Percentiles rank a stretch among this genome's conserved stretches.
Conservation (phyloP, 1,284 basidiomycete genomes). For the Leccinum laetum region DNA sequence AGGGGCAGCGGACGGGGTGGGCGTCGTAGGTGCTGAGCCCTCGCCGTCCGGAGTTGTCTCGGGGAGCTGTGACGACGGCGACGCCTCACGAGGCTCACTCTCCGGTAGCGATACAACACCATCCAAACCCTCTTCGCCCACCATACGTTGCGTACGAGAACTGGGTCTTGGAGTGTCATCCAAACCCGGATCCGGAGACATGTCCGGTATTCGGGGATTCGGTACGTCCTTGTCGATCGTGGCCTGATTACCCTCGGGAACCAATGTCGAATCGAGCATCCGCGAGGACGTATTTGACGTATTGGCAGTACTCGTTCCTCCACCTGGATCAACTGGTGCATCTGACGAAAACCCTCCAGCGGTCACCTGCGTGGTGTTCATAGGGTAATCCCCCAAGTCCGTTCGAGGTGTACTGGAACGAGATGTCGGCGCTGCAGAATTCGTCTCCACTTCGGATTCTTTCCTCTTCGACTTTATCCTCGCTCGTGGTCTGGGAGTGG, state of each 20-base stretch:
- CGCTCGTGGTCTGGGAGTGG: conserved; percentile 8
- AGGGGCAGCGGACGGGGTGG: not conserved
- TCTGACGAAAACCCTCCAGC: conserved; percentile 9
- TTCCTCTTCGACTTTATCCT: conserved; percentile 10
- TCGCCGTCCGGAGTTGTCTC: conserved; percentile 11
- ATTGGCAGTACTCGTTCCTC: conserved; percentile 6
- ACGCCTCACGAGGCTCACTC: conserved; percentile 7
- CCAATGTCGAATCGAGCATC: conserved; percentile 6
- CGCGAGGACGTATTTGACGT: conserved; percentile 4
- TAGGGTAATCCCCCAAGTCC: conserved; percentile 13
- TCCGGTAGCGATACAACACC: not conserved
- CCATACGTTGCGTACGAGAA: conserved; percentile 2
- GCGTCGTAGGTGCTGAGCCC: not conserved
- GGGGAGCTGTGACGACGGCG: conserved; percentile 1
- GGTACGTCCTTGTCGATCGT: not conserved
- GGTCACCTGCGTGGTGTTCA: not conserved
- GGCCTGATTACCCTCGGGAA: not conserved
- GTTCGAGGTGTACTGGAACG: conserved; percentile 22
- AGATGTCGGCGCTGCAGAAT: conserved; percentile 7
- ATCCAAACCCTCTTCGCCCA: conserved; percentile 1
- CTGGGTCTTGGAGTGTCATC: conserved; percentile 22
- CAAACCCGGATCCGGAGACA: conserved; percentile 3
- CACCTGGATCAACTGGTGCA: conserved; percentile 22
- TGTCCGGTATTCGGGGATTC: not conserved
- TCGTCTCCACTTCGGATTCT: conserved; percentile 5